phyloP scores from a whole-genome alignment of 2,329 filamentous ascomycete genomes.

The Neobulgaria alba region DNA sequence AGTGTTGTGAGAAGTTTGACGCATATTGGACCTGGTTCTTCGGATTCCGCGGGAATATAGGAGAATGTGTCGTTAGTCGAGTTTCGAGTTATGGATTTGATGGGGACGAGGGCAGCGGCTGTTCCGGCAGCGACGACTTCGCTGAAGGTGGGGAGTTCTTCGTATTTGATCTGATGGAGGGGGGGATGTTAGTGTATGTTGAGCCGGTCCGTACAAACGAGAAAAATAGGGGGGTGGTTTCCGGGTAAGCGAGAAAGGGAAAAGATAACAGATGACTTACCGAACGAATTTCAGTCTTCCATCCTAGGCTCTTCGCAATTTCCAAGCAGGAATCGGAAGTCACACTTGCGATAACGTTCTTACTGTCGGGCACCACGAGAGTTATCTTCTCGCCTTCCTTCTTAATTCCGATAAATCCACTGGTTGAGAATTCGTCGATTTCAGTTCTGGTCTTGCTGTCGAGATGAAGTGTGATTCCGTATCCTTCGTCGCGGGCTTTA shows the following conservation, averaged over 20 bases:
- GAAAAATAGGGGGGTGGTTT: background rate
- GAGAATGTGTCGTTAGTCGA: slow-evolving; percentile 41
- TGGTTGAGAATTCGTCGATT: slow-evolving; percentile 93
- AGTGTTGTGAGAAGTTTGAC: slow-evolving; percentile 65
- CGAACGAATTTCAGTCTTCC: slow-evolving; percentile 69
- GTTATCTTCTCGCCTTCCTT: slow-evolving; percentile 34
- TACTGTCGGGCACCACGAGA: slow-evolving; percentile 77
- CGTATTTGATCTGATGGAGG: slow-evolving; percentile 50
- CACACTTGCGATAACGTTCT: slow-evolving; percentile 78
- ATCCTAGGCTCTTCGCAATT: slow-evolving; percentile 71
- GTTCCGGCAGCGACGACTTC: slow-evolving; percentile 92
- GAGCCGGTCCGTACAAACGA: no score
- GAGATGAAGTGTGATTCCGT: slow-evolving; percentile 88
- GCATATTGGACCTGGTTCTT: slow-evolving; percentile 67
- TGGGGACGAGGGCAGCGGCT: slow-evolving; percentile 82
- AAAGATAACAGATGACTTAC: slow-evolving; percentile 38
- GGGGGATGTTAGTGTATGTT: no score
- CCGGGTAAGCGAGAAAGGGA: background rate
- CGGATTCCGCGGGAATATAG: slow-evolving; percentile 45
- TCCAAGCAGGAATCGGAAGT: slow-evolving; percentile 72
- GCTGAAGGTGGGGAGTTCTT: slow-evolving; percentile 48
- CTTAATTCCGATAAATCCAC: slow-evolving; percentile 78
- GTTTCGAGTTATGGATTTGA: slow-evolving; percentile 77
- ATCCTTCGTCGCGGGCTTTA: slow-evolving; percentile 68
- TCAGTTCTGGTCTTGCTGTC: slow-evolving; percentile 78